Evolutionary conservation across 352 stramenopile species (phyloP).

Genomic region (Globisporangium spiculum): DNA sequence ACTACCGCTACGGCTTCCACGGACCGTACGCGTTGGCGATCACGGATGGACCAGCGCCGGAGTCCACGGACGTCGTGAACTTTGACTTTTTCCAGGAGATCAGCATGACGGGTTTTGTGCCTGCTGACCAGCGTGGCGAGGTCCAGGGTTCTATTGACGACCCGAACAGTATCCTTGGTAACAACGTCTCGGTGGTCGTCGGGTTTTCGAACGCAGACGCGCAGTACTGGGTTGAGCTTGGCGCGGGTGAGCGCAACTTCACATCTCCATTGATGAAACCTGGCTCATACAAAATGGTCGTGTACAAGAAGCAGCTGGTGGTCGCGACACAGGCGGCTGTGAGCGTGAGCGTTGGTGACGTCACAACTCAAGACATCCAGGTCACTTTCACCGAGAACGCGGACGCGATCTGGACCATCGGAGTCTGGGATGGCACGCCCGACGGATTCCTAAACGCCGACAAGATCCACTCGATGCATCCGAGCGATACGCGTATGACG

Average conservation of each 20-base stretch:
- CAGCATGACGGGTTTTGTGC: constrained; percentile 34
- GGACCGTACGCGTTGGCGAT: constrained; percentile 45
- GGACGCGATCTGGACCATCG: constrained; percentile 44
- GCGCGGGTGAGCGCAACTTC: constrained; percentile 19
- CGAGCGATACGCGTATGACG: constrained; percentile 40
- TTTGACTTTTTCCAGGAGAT: constrained; percentile 47
- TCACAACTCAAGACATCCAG: constrained; percentile 16
- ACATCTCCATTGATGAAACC: constrained; percentile 44
- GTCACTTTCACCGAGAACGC: constrained; percentile 26
- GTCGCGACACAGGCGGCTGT: constrained; percentile 30
- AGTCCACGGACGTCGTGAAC: constrained; percentile 23
- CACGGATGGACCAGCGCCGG: constrained; percentile 29
- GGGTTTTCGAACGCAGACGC: constrained; percentile 33
- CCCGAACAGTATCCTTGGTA: constrained; percentile 22
- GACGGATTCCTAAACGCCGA: constrained; percentile 48
- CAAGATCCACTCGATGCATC: constrained; percentile 57
- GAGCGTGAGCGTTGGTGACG: constrained; percentile 21
- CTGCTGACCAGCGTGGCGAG: constrained; percentile 26
- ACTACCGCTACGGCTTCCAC: constrained; percentile 55
- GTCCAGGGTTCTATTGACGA: constrained; percentile 37
- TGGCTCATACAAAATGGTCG: constrained; percentile 47
- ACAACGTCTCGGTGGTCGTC: constrained; percentile 26
- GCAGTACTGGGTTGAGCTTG: constrained; percentile 41
- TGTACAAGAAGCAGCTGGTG: constrained; percentile 55
- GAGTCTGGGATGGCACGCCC: constrained; percentile 48